phyloP scores from a whole-genome alignment of 305 asterid species.

The Fraxinus albicans region DNA sequence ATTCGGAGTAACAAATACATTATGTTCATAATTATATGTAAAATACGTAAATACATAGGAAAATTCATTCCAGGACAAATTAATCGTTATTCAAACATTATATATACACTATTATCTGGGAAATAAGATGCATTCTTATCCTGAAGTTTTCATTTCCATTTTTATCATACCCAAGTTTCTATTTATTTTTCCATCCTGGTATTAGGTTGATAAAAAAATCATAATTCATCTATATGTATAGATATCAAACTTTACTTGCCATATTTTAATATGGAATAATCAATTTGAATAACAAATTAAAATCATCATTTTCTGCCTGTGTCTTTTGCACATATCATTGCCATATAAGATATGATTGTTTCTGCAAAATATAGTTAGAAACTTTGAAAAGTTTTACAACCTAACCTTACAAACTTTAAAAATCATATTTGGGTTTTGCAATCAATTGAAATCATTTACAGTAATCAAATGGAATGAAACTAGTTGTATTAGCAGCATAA shows the following conservation, averaged over 20 bases:
- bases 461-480: slow-evolving; percentile 5
- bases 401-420: slow-evolving; percentile 1
- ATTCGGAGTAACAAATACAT: not conserved
- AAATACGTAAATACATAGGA: not conserved
- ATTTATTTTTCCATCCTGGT: not conserved
- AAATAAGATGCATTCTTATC: not conserved
- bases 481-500: not conserved
- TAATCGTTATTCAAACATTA: not conserved
- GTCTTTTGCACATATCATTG: not conserved
- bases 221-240: not conserved
- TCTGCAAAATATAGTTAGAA: slow-evolving; percentile 2
- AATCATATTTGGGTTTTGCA: slow-evolving; percentile 4
- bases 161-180: not conserved
- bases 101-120: not conserved
- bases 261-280: slow-evolving; percentile 1
- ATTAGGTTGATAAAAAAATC: slow-evolving; percentile 3
- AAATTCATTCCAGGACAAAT: not conserved
- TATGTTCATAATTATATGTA: not conserved
- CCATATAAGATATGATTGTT: slow-evolving; percentile 2
- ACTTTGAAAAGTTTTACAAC: not conserved
- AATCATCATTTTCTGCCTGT: not conserved
- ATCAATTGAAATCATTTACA: slow-evolving; percentile 4
- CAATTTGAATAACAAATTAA: not conserved
- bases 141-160: not conserved
- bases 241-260: not conserved